Base-by-base conservation (phyloP, 106 monocot genomes). In the Allium fistulosum region DNA sequence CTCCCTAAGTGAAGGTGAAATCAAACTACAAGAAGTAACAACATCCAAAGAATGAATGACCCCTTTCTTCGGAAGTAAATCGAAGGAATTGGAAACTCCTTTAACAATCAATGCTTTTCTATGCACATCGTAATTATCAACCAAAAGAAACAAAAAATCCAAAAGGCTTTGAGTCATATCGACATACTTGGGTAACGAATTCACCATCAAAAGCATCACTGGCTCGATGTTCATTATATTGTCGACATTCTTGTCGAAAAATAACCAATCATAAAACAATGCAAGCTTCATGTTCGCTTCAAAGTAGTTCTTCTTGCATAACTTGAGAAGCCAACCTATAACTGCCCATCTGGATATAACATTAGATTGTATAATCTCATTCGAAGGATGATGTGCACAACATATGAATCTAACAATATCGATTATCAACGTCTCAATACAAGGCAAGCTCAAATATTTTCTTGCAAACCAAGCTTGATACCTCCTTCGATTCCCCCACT, bases 181-280 rank as follows among this genome's bases (percentile, higher is more conserved):
- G n/a, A 76, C 71, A 81, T 92, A 93, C 58, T 87, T 65, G 0
- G 84, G 78, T n/a, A 90, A 26, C 7, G 92, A 93, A 70, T 89
- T 73, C 76, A 92, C 75, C 71, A 93, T 92, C 79, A 99, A 59
- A 62, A 87, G 76, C 59, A 93, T 87, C 18, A 86, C 97, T 68
- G 89, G 97, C 68, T 99, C 92, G 48, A 97, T 78, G 50, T 92
- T 86, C 92, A 89, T 92, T 26, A 89, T 76, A 58, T 62, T 79
- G 62, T 85, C 84, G 7, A 76, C 52, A 10, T 27, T 72, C 53
- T 85, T 82, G 53, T 89, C 80, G 47, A 87, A 97, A 46, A 99
- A 99, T 70, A 92, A 57, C 92, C 96, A 96, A 69, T 96, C 96
- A 67, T 88, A 99, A 57, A 99, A 93, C 80, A 99, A 60, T 11